Base-by-base conservation (phyloP, 768 basidiomycete species). In the Mycena venus region DNA sequence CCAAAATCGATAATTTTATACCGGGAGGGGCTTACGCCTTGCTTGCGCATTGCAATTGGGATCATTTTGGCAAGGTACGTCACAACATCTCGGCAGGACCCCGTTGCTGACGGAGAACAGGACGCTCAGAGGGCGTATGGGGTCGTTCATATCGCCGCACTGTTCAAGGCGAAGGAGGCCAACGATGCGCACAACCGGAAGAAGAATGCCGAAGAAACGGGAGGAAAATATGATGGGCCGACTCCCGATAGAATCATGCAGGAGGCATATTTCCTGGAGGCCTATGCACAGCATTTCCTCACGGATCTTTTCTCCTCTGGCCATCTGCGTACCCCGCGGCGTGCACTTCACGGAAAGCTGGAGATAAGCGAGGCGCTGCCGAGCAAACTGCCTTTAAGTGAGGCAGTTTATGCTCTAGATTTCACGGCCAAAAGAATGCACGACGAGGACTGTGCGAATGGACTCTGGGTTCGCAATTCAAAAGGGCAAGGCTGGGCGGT, bases 401-500 rank as follows among this genome's bases (percentile, higher is more conserved):
- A n/a, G n/a, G n/a, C 25, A 29, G 2, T 12, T 5, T 63, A 44
- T 32, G 4, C 29, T 9, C 31, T 1, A 3, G 63, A 65, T 53
- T 21, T 1, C 21, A 51, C 47, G 34, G 44, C 63, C 12, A 29
- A 34, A 38, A 51, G 23, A 27, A 65, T 65, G 63, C 63, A 65
- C 23, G 15, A 65, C 63, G 63, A 65, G 63, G 63, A 65, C 15
- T 65, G 47, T 53, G 47, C 63, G 34, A 65, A 65, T 27, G 63
- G 63, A 25, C 63, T 65, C 32, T 65, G 63, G 63, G 63, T 65
- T 32, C 38, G 32, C 21, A 65, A 65, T 17, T 2, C 1, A 25
- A 2, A 6, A 0, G 63, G 63, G 14, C 21, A 65, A 0, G 21
- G 0, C 10, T 65, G 63, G 63, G 63, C 47, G 32, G 34, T 32